phyloP scores from a whole-genome alignment of 768 basidiomycete species.

The Leccinum ochraceum region DNA sequence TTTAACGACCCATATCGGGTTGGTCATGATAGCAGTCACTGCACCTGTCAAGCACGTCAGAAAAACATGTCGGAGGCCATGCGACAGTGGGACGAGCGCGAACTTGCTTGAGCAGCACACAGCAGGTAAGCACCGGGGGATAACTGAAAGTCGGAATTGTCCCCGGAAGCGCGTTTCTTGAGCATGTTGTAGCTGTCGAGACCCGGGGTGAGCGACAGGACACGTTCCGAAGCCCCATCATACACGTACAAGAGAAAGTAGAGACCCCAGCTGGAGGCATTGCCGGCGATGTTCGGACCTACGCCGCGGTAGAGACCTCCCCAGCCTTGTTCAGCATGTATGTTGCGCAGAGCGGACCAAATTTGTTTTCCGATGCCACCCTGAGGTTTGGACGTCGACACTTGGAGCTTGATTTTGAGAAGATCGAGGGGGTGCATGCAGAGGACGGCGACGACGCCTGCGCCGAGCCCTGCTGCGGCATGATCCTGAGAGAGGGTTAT shows the following conservation, averaged over 20 bases:
- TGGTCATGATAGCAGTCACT: slow-evolving; percentile 90
- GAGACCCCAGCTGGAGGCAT: slow-evolving; percentile 95
- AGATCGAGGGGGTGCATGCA: slow-evolving; percentile 98
- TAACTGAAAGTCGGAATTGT: slow-evolving; percentile 64
- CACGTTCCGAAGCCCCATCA: neutral
- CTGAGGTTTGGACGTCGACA: slow-evolving; percentile 64
- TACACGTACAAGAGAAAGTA: slow-evolving; percentile 89
- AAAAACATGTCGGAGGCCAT: slow-evolving; percentile 9
- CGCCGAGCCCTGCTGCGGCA: slow-evolving; percentile 90
- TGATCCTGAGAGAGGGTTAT: slow-evolving; percentile 68
- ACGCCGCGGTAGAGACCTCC: slow-evolving; percentile 89
- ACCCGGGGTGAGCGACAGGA: slow-evolving; percentile 5
- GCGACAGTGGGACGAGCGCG: slow-evolving; percentile 41
- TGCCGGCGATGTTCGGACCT: slow-evolving; percentile 88
- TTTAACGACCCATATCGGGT: slow-evolving; percentile 97
- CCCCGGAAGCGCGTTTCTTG: slow-evolving; percentile 74
- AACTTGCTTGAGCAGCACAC: slow-evolving; percentile 95
- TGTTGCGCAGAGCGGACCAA: slow-evolving; percentile 70
- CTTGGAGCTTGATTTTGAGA: slow-evolving; percentile 92
- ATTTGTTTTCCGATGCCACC: slow-evolving; percentile 73
- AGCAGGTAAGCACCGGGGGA: slow-evolving; percentile 80
- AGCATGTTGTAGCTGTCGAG: slow-evolving; percentile 84
- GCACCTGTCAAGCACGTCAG: slow-evolving; percentile 60
- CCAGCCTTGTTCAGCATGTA: slow-evolving; percentile 76
- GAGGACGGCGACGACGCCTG: slow-evolving; percentile 88